Evolutionary conservation across 2,329 filamentous ascomycete species (phyloP).

Genomic region (Hortaea werneckii): DNA sequence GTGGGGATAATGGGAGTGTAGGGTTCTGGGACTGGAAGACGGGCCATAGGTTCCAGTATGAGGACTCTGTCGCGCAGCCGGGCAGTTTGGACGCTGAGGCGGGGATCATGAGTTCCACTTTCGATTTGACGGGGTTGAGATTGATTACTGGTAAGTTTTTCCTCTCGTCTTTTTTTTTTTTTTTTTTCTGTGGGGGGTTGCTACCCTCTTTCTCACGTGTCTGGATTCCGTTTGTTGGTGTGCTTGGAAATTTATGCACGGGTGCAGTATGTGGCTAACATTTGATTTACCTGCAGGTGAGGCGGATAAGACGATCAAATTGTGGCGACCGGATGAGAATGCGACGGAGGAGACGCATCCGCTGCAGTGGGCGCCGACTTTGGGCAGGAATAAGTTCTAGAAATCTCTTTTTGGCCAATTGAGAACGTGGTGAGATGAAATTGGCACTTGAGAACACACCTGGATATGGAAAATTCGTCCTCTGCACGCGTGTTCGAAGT

Average conservation of each 20-base stretch:
- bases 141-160: slow-evolving; percentile 54
- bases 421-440: too few species aligned
- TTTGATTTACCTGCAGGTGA: slow-evolving; percentile 49
- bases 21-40: slow-evolving; percentile 99
- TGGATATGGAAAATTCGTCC: too few species aligned
- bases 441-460: too few species aligned
- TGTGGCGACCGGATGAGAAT: slow-evolving; percentile 89
- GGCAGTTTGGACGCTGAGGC: slow-evolving; percentile 89
- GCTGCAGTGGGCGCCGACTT: slow-evolving; percentile 77
- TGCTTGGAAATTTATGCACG: neutral
- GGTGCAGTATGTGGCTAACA: neutral
- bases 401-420: neutral
- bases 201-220: too few species aligned
- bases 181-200: too few species aligned
- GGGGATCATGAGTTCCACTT: slow-evolving; percentile 88
- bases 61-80: slow-evolving; percentile 87
- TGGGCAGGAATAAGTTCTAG: slow-evolving; percentile 61
- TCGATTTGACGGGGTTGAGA: slow-evolving; percentile 78
- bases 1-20: slow-evolving; percentile 91
- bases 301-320: slow-evolving; percentile 91
- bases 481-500: too few species aligned
- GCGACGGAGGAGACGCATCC: slow-evolving; percentile 89
- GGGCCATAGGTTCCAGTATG: slow-evolving; percentile 78
- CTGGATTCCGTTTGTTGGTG: too few species aligned
- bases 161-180: too few species aligned